phyloP scores from a whole-genome alignment of 2,329 filamentous ascomycete species.

The Plectosphaerella sp. region DNA sequence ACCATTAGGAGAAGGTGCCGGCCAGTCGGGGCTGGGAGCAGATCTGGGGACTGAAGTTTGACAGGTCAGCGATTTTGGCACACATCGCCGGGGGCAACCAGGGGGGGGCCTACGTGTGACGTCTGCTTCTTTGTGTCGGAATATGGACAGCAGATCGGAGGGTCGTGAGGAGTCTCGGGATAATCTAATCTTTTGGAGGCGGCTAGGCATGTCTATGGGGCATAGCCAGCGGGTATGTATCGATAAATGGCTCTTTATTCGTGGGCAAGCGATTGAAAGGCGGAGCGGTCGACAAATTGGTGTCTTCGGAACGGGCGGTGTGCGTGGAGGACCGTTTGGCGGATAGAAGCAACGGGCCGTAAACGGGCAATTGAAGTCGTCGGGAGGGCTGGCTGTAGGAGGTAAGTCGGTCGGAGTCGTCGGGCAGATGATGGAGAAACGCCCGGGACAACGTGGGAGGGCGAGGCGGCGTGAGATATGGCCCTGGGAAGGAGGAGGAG shows the following conservation, averaged over 20 bases:
- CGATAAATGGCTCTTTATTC: not conserved
- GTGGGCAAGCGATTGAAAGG: not conserved
- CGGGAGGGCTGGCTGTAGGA: too few species aligned
- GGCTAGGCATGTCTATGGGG: constrained; percentile 24
- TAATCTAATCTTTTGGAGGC: constrained; percentile 17
- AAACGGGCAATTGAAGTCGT: too few species aligned
- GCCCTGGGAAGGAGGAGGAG: not conserved
- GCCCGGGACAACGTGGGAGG: too few species aligned
- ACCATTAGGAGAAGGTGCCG: constrained; percentile 14
- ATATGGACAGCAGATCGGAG: not conserved
- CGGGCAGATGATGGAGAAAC: too few species aligned
- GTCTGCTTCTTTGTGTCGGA: constrained; percentile 1
- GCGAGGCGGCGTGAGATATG: too few species aligned
- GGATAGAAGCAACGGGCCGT: too few species aligned
- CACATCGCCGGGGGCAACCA: not conserved
- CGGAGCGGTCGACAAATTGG: not conserved
- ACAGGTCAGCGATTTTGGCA: constrained; percentile 1
- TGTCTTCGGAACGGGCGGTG: too few species aligned
- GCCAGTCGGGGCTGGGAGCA: constrained; percentile 1
- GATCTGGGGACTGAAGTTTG: constrained; percentile 20
- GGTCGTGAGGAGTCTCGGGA: not conserved
- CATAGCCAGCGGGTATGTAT: constrained; percentile 1
- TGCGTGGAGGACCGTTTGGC: too few species aligned
- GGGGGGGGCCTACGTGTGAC: not conserved
- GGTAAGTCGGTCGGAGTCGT: too few species aligned